A percentile compares a stretch with the other conserved stretches of the same genome.
Conservation (phyloP, 805 yeast species). For the Zygotorulaspora chibaensis region DNA sequence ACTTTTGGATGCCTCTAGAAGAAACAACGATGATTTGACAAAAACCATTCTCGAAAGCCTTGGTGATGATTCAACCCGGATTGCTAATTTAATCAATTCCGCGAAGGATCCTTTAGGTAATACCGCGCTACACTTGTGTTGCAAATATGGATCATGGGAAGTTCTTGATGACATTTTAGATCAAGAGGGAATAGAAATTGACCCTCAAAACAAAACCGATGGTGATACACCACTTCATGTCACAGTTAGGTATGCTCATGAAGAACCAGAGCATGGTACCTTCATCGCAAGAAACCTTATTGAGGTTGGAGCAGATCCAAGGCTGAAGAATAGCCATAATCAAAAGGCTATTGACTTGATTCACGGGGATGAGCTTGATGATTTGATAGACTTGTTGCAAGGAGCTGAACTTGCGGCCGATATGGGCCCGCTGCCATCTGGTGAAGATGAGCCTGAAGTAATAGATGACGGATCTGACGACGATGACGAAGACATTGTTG, state of each 20-base stretch:
- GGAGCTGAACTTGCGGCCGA: constrained; percentile 76
- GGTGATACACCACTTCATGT: constrained; percentile 88
- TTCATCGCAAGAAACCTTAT: constrained; percentile 74
- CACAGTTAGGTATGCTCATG: constrained; percentile 70
- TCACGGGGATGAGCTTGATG: constrained; percentile 47
- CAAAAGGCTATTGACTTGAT: constrained; percentile 74
- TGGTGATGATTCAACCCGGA: constrained; percentile 30
- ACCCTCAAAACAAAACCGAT: constrained; percentile 64
- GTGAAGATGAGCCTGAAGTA: constrained; percentile 38
- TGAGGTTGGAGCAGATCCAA: constrained; percentile 89
- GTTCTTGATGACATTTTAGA: constrained; percentile 78
- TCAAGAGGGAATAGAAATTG: constrained; percentile 77
- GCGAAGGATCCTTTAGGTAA: constrained; percentile 76
- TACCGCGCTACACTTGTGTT: constrained; percentile 76
- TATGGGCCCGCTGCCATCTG: constrained; percentile 32
- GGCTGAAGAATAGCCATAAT: constrained; percentile 53
- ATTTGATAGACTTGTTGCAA: constrained; percentile 60
- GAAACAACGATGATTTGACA: constrained; percentile 79
- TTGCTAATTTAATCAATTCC: constrained; percentile 56
- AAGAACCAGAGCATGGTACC: constrained; percentile 81
- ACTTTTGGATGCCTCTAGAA: constrained; percentile 78
- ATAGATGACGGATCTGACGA: constrained; percentile 34
- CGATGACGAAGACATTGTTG: constrained; percentile 19
- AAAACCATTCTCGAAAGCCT: constrained; percentile 48
- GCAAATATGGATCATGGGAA: constrained; percentile 79